Percentiles rank a stretch among this genome's conserved stretches.
These are phyloP conservation scores for Neopestalotiopsis clavispora DNA, from an alignment of 2,329 filamentous ascomycete species.

Conservation along the genomic window DNA sequence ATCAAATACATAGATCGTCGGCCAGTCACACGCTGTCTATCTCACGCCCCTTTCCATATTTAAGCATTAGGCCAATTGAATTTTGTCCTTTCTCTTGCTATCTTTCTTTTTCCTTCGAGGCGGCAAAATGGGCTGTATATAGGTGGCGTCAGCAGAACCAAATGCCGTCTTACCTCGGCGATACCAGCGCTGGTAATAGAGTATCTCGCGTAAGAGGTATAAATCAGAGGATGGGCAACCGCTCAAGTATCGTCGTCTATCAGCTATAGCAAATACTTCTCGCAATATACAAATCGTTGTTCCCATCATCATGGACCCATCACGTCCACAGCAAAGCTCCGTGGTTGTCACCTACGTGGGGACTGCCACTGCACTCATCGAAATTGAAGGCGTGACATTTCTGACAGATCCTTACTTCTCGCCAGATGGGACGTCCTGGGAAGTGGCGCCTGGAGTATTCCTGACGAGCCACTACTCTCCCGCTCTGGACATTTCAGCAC, in stretches of 20 bases:
- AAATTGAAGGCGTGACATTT: constrained; percentile 46
- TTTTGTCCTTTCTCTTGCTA: too few species aligned
- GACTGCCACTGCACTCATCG: constrained; percentile 53
- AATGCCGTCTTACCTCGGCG: constrained; percentile 5
- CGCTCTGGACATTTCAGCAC: constrained; percentile 39
- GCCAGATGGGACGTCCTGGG: constrained; percentile 40
- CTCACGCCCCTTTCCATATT: too few species aligned
- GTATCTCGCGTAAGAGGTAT: not conserved
- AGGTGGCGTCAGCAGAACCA: not conserved
- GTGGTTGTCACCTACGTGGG: constrained; percentile 49
- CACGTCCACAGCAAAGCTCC: constrained; percentile 3
- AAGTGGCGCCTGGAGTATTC: constrained; percentile 26
- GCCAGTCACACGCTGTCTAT: too few species aligned
- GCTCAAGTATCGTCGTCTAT: too few species aligned
- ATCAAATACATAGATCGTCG: too few species aligned
- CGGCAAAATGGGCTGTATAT: too few species aligned
- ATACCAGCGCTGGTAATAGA: not conserved
- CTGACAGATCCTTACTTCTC: constrained; percentile 53
- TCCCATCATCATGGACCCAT: too few species aligned
- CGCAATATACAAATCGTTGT: too few species aligned
- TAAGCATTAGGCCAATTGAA: too few species aligned
- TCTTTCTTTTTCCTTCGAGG: too few species aligned
- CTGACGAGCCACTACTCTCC: constrained; percentile 39
- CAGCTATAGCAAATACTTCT: too few species aligned
- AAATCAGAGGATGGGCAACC: not conserved